phyloP scores from a whole-genome alignment of 495 filamentous ascomycete genomes.

The Penicillium canescens region DNA sequence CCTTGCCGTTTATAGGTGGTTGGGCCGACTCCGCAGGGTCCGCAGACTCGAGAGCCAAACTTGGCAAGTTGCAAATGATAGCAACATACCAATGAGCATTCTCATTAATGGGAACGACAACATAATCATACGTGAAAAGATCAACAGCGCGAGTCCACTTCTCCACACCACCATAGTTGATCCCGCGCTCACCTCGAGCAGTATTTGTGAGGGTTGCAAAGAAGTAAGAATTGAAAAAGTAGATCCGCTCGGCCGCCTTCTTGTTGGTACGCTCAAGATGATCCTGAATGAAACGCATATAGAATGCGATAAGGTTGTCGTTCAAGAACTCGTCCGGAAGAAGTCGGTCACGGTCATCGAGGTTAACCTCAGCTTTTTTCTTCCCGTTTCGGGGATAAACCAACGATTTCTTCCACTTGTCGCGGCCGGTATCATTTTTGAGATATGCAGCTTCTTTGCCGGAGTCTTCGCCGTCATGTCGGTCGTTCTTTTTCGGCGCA shows the following conservation, averaged over 20 bases:
- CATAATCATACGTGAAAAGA: conserved; percentile 81
- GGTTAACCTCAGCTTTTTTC: conserved; percentile 73
- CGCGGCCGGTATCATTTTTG: conserved; percentile 16
- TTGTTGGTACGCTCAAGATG: conserved; percentile 55
- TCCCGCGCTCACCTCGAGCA: conserved; percentile 53
- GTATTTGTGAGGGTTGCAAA: conserved; percentile 69
- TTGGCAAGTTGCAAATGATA: conserved; percentile 87
- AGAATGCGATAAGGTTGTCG: conserved; percentile 88
- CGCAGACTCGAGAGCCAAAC: conserved; percentile 34
- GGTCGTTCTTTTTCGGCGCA: background rate
- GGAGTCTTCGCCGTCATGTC: conserved; percentile 2
- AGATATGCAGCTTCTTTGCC: conserved; percentile 2
- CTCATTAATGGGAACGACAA: conserved; percentile 91
- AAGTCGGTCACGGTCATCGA: conserved; percentile 75
- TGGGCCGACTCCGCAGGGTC: conserved; percentile 13
- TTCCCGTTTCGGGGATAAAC: conserved; percentile 68
- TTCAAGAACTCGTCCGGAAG: conserved; percentile 88
- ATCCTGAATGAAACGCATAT: conserved; percentile 73
- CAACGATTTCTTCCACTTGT: conserved; percentile 55
- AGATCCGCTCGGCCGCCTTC: conserved; percentile 63
- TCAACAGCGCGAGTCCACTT: conserved; percentile 89
- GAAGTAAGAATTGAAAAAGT: conserved; percentile 93
- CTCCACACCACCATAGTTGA: conserved; percentile 81
- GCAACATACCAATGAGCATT: conserved; percentile 89
- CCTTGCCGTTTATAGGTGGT: conserved; percentile 3